Evolutionary conservation across 345 rosid species (phyloP).

Genomic region (Boechera retrofracta): DNA sequence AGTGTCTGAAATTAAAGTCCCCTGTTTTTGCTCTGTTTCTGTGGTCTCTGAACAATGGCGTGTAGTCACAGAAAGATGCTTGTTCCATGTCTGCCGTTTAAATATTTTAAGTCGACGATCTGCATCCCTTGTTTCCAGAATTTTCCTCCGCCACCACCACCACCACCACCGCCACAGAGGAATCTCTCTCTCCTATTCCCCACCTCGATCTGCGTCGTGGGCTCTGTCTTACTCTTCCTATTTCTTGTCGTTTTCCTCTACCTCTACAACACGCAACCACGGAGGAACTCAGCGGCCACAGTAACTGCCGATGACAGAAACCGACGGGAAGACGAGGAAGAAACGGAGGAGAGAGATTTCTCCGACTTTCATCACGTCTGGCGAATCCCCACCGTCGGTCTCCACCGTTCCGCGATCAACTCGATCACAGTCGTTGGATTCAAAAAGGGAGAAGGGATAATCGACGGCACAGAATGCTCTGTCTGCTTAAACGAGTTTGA

Average conservation of each 20-base stretch:
- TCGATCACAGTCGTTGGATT: conserved; percentile 63
- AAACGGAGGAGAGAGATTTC: conserved; percentile 28
- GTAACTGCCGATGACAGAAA: conserved; percentile 21
- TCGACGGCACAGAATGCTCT: conserved; percentile 84
- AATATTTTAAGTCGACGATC: background rate
- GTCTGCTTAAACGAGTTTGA: conserved; percentile 78
- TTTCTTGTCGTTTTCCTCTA: conserved; percentile 32
- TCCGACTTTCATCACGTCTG: conserved; percentile 60
- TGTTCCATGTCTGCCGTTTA: background rate
- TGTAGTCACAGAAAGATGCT: conserved; percentile 31
- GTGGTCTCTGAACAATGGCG: conserved; percentile 21
- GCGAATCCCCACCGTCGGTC: conserved; percentile 68
- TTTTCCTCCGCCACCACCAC: background rate
- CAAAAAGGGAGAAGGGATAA: conserved; percentile 54
- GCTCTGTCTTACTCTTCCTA: conserved; percentile 40
- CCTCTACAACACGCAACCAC: conserved; percentile 18
- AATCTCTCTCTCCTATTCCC: background rate
- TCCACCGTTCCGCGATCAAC: conserved; percentile 61
- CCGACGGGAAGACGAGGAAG: conserved; percentile 34
- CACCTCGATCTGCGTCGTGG: conserved; percentile 21
- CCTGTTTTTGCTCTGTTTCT: conserved; percentile 33
- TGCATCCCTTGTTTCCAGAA: background rate
- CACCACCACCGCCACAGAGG: background rate
- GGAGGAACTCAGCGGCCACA: conserved; percentile 4
- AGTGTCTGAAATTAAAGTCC: background rate